Evolutionary conservation across 495 filamentous ascomycete genomes (phyloP).

Genomic region (Lepraria neglecta): DNA sequence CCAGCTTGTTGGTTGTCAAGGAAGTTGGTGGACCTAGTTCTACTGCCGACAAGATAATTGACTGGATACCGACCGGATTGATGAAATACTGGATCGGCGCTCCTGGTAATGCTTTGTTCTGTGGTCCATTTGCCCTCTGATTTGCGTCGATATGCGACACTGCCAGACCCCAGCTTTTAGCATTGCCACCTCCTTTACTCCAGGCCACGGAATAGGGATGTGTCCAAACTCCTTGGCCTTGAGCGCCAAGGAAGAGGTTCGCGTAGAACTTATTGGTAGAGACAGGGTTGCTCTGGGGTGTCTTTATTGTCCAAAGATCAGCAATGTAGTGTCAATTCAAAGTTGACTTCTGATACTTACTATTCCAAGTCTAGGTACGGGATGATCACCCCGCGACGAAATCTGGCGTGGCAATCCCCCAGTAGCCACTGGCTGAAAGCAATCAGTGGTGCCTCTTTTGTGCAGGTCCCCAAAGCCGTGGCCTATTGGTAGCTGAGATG

Average conservation of each 20-base stretch:
- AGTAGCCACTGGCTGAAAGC: slow-evolving; percentile 56
- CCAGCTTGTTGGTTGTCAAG: slow-evolving; percentile 57
- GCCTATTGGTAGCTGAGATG: slow-evolving; percentile 15
- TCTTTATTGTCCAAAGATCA: slow-evolving; percentile 30
- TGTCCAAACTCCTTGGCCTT: slow-evolving; percentile 65
- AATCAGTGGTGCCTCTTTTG: slow-evolving; percentile 38
- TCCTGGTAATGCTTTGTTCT: slow-evolving; percentile 42
- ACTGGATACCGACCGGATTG: slow-evolving; percentile 77
- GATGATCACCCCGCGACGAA: slow-evolving; percentile 45
- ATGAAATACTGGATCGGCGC: slow-evolving; percentile 64
- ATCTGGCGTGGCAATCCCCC: slow-evolving; percentile 52
- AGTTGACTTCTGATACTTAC: slow-evolving; percentile 36
- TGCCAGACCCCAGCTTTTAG: slow-evolving; percentile 68
- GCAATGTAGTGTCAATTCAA: slow-evolving; percentile 39
- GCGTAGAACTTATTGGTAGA: slow-evolving; percentile 90
- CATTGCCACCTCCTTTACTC: slow-evolving; percentile 60
- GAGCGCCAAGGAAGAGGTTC: slow-evolving; percentile 76
- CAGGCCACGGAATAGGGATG: slow-evolving; percentile 81
- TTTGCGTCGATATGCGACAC: slow-evolving; percentile 63
- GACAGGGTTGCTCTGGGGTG: slow-evolving; percentile 48
- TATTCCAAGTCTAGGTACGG: slow-evolving; percentile 43
- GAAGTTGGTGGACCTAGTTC: slow-evolving; percentile 58
- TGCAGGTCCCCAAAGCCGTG: slow-evolving; percentile 36
- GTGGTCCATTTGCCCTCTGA: slow-evolving; percentile 57
- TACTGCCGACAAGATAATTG: slow-evolving; percentile 66